Evolutionary conservation across 805 yeast genomes (phyloP), one percentile per base, ranked within the genome.

Genomic region (Myxozyma geophila): DNA sequence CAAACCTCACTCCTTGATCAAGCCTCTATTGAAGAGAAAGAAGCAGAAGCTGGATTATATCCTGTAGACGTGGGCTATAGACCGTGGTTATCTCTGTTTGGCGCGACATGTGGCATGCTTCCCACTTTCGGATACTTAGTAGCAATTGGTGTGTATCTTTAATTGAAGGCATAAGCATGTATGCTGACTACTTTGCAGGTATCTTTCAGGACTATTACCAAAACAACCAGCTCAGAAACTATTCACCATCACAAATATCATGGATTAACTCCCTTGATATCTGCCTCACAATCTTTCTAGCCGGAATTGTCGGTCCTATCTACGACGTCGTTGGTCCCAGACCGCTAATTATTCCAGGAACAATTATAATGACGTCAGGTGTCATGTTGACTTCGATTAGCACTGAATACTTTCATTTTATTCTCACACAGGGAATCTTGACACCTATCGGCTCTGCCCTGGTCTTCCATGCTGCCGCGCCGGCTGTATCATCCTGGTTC

Each of bases 101-200:
- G 88, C 1, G 81, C 86, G 0, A 83, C 84, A 66, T 73, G 84
- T 37, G 90, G 90, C 1, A 75, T 85, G 62, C 72, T 83, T 2
- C 80, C 83, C 50, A 80, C 83, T 1, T 83, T 88, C 71, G 96
- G 96, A 1, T 69, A 88, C 37, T 36, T 63, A 15, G 63, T 62
- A n/a, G 59, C 51, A 5, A 60, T 63, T 36, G 76, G 75, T 17
- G 68, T 58, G 10, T 41, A 9, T 12, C 12, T 23, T 15, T 41
- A 15, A 19, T 19, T 19, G n/a, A 46, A 46, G 1, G 28, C 12
- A 41, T 8, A 7, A 9, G 1, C 13, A 13, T n/a, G 12, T 13
- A 15, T 48, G 10, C 46, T 52, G 12, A 52, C 17, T 9, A 15
- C 17, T 52, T 8, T n/a, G 35, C 43, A 43, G 64, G 62, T 28